phyloP scores from a whole-genome alignment of 108 stramenopile genomes.

The Stephanodiscus triporus region DNA sequence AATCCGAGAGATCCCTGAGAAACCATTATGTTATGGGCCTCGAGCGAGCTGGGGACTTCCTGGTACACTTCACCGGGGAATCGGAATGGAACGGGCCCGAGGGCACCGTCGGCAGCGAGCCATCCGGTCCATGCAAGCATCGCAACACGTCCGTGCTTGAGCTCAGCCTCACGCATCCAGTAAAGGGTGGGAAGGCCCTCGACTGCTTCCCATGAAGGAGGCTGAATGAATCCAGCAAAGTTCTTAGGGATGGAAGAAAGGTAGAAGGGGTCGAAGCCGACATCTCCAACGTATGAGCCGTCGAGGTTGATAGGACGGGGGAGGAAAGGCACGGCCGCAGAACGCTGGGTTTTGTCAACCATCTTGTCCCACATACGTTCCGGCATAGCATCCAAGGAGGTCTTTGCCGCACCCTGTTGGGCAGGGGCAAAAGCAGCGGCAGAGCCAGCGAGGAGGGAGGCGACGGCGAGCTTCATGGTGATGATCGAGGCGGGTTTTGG shows the following conservation, averaged over 20 bases:
- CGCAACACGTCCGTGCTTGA: conserved; percentile 89
- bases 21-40: conserved; percentile 84
- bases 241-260: conserved; percentile 89
- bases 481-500: background rate
- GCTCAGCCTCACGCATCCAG: conserved; percentile 92
- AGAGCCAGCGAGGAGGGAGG: conserved; percentile 76
- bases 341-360: conserved; percentile 87
- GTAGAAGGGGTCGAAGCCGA: conserved; percentile 95
- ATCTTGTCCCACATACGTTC: conserved; percentile 89
- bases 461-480: conserved; percentile 81
- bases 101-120: conserved; percentile 84
- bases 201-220: conserved; percentile 87
- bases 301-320: conserved; percentile 88
- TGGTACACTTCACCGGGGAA: conserved; percentile 85
- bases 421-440: conserved; percentile 83
- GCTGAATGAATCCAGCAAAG: conserved; percentile 92
- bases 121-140: conserved; percentile 92
- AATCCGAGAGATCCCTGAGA: conserved; percentile 83
- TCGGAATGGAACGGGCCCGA: conserved; percentile 72
- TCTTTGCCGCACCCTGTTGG: conserved; percentile 40
- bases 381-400: conserved; percentile 72
- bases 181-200: conserved; percentile 81
- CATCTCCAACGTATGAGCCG: conserved; percentile 88
- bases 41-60: conserved; percentile 78
- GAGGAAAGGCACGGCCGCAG: conserved; percentile 76